Percentiles rank a stretch among this genome's conserved stretches.
These are phyloP conservation scores for Alternaria infectoria DNA, from an alignment of 2,329 filamentous ascomycete species.

Conservation along the genomic window DNA sequence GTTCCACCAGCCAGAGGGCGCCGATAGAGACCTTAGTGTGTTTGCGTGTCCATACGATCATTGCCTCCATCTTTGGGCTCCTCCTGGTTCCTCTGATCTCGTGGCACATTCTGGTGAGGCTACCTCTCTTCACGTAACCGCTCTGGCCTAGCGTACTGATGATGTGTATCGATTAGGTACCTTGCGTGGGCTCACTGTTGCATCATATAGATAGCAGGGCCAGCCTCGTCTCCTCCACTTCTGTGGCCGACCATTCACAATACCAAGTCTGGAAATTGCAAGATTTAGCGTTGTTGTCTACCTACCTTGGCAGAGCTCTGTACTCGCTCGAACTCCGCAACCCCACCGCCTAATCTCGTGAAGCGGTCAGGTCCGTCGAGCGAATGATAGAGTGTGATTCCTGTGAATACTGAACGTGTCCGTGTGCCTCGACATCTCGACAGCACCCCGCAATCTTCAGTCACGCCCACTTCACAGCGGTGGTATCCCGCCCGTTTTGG, in stretches of 20 bases:
- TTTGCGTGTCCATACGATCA: conserved; percentile 40
- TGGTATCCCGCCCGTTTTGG: neutral
- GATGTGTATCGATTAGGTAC: conserved; percentile 19
- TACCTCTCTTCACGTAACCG: conserved; percentile 12
- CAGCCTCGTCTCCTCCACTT: conserved; percentile 14
- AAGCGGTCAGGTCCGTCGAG: conserved; percentile 27
- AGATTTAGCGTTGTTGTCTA: conserved; percentile 4
- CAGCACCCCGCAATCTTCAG: conserved; percentile 17
- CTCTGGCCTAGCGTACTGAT: conserved; percentile 26
- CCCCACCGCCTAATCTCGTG: conserved; percentile 30
- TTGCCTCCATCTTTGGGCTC: conserved; percentile 15
- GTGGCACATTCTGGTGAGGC: conserved; percentile 36
- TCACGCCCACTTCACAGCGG: conserved; percentile 23
- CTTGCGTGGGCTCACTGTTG: conserved; percentile 15
- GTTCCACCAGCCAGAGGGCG: conserved; percentile 27
- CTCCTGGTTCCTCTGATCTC: conserved; percentile 22
- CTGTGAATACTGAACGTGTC: conserved; percentile 26
- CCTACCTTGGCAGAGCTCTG: neutral
- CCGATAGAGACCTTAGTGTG: conserved; percentile 33
- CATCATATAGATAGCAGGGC: conserved; percentile 31
- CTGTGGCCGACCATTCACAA: conserved; percentile 20
- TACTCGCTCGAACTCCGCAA: conserved; percentile 11
- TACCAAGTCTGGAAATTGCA: conserved; percentile 4
- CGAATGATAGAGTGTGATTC: conserved; percentile 23
- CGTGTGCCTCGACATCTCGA: conserved; percentile 11